phyloP scores from a whole-genome alignment of 441 rosid species.

The Croton setiger region DNA sequence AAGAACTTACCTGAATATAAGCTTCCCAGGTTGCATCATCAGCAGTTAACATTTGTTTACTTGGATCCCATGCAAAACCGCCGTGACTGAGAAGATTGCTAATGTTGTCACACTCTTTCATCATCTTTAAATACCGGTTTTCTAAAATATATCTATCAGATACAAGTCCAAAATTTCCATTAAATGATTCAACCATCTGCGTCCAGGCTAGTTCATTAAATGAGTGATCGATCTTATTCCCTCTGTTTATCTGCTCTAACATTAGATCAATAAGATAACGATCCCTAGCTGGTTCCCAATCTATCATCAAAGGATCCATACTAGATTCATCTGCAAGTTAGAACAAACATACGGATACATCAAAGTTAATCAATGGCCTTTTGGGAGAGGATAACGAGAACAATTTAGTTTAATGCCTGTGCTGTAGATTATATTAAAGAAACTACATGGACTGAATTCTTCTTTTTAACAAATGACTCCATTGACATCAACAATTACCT shows the following conservation, averaged over 20 bases:
- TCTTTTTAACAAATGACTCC: not conserved
- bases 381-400: not conserved
- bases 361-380: not conserved
- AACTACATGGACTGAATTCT: not conserved
- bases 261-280: constrained; percentile 52
- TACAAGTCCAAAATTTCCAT: constrained; percentile 45
- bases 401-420: not conserved
- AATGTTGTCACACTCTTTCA: constrained; percentile 64
- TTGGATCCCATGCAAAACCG: constrained; percentile 68
- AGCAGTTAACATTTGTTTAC: constrained; percentile 50
- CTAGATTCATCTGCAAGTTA: constrained; percentile 29
- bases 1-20: constrained; percentile 48
- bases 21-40: constrained; percentile 59
- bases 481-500: not conserved
- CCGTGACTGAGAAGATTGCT: constrained; percentile 45
- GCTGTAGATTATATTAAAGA: not conserved
- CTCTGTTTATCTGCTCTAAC: constrained; percentile 46
- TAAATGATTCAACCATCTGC: constrained; percentile 52
- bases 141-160: constrained; percentile 51
- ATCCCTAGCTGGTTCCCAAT: constrained; percentile 71
- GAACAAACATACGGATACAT: not conserved
- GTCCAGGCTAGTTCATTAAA: constrained; percentile 65
- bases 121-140: constrained; percentile 48
- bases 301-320: constrained; percentile 33
- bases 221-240: constrained; percentile 42